Base-by-base conservation (phyloP, 768 basidiomycete species). In the Tylopilus cervinicoccineus region DNA sequence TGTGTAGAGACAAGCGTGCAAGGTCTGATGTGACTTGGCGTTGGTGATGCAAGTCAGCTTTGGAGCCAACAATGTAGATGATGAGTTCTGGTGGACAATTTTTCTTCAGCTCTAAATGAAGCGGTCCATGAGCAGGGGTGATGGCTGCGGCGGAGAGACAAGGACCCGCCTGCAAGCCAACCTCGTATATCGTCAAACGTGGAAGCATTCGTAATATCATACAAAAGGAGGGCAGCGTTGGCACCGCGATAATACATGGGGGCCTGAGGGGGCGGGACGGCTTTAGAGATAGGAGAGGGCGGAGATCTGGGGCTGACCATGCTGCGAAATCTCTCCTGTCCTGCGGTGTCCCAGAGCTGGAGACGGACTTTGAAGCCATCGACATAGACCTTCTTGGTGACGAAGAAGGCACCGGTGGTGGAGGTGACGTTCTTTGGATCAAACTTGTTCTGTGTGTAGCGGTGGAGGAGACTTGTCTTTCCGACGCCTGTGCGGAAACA, bases 181-280 rank as follows among this genome's bases (percentile, higher is more conserved):
- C 88, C 87, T 56, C 85, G 80, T 59, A 96, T 81, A 66, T 94
- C 93, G 53, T 91, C 83, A 73, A 97, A 93, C 23, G 88, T 87
- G 48, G 84, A 75, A 50, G 79, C 78, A 70, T 90, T 91, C 62
- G 94, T 94, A 58, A 95, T 91, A 76, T 97, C 93, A 72, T 97
- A 97, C 65, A 95, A 77, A 58, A 96, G 76, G 54, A 97, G 79
- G 31, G 93, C 93, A 56, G 93, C 93, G 65, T 94, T 89, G 61
- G 93, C 90, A 65, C 92, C 92, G 71, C 92, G 84, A 77, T 94
- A 94, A 74, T 94, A 95, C 86, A 95, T 93, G 57, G 90, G 91
- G 59, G 93, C 93, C 91, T 91, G 59, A 41, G 38, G 38, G 38
- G 28, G 38, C 38, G 45, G 16, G 56, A 54, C 44, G 44, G 57